Conservation (phyloP, 306 rosid species). For the Benincasa hispida region DNA sequence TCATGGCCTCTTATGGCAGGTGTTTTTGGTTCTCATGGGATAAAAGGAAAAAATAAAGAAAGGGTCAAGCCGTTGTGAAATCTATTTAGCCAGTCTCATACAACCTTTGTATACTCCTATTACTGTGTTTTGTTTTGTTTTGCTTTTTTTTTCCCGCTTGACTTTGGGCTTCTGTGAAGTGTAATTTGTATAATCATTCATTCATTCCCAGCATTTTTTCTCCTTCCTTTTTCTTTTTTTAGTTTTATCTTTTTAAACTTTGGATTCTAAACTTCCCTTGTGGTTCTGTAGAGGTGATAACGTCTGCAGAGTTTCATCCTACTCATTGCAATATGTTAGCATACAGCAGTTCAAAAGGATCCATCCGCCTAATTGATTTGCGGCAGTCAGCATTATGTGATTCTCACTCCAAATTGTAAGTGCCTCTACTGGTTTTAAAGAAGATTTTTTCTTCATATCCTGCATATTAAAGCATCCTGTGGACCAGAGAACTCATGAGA, state of each 20-base stretch:
- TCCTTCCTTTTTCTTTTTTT: not conserved
- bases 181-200: not conserved
- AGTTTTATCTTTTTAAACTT: not conserved
- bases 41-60: not conserved
- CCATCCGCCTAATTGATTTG: constrained; percentile 87
- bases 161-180: not conserved
- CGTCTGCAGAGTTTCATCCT: constrained; percentile 98
- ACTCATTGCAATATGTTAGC: constrained; percentile 85
- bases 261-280: constrained; percentile 2
- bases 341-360: constrained; percentile 97
- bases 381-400: constrained; percentile 98
- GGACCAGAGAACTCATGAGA: not conserved
- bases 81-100: not conserved
- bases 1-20: not conserved
- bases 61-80: not conserved
- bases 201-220: not conserved
- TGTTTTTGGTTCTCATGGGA: not conserved
- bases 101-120: not conserved
- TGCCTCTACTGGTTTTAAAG: not conserved
- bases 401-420: constrained; percentile 88
- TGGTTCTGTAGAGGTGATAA: constrained; percentile 80
- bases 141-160: not conserved
- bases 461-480: not conserved
- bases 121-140: no score
- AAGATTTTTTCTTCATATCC: not conserved